A percentile compares a stretch with the other conserved stretches of the same genome.
Evolutionary conservation across 2,329 filamentous ascomycete genomes (phyloP).

Genomic region (Emmonsiellopsis sp.): DNA sequence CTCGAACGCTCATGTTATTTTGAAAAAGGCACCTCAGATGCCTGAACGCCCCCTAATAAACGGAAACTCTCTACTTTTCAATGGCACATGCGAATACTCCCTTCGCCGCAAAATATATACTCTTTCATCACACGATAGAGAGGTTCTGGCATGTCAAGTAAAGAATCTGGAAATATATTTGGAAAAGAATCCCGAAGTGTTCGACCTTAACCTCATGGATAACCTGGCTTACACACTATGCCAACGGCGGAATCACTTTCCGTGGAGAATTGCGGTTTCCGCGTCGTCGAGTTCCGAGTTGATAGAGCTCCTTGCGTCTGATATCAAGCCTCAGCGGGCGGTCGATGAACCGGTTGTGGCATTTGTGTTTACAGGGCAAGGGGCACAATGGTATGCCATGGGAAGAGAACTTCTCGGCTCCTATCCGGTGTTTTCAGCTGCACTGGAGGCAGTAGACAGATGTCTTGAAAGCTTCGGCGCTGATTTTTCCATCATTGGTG

Average conservation of each 20-base stretch:
- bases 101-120: neutral
- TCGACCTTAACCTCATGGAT: neutral
- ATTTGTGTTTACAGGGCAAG: slow-evolving; percentile 32
- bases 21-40: slow-evolving; percentile 17
- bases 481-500: slow-evolving; percentile 16
- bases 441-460: slow-evolving; percentile 16
- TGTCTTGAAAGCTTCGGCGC: slow-evolving; percentile 18
- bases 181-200: neutral
- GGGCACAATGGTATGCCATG: slow-evolving; percentile 28
- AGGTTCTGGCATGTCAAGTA: neutral
- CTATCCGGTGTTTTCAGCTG: slow-evolving; percentile 15
- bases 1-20: slow-evolving; percentile 23
- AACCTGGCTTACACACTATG: slow-evolving; percentile 14
- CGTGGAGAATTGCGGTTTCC: slow-evolving; percentile 15
- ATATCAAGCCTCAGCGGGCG: neutral
- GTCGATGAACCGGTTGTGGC: slow-evolving; percentile 11
- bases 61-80: slow-evolving; percentile 6
- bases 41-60: neutral
- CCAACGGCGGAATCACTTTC: slow-evolving; percentile 13
- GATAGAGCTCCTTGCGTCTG: neutral
- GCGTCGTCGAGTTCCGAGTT: slow-evolving; percentile 3
- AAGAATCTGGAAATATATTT: neutral
- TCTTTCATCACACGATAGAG: neutral
- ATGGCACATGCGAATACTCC: neutral
- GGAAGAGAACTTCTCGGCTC: slow-evolving; percentile 20